A percentile compares a stretch with the other conserved stretches of the same genome.
These are phyloP conservation scores for Hansenula sp. DNA, from an alignment of 1,139 yeast genomes.

Conservation along the genomic window DNA sequence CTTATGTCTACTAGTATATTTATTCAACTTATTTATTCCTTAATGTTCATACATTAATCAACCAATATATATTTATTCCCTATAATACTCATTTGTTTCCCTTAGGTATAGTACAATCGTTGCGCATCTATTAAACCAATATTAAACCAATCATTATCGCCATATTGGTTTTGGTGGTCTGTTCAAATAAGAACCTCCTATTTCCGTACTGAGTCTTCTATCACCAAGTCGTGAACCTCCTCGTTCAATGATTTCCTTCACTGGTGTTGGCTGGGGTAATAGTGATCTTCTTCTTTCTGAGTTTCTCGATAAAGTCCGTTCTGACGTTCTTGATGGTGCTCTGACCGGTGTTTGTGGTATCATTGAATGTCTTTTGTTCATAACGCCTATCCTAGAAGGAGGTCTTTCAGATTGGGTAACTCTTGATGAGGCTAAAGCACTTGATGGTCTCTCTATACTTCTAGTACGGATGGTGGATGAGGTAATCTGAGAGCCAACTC, in stretches of 20 bases:
- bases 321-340: not conserved
- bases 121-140: not conserved
- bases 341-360: slow-evolving; percentile 18
- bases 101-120: not conserved
- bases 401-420: slow-evolving; percentile 6
- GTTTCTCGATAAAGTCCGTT: not conserved
- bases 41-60: not conserved
- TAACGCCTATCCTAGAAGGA: slow-evolving; percentile 9
- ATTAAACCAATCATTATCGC: slow-evolving; percentile 9
- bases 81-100: not conserved
- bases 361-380: slow-evolving; percentile 15
- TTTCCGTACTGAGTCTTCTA: not conserved
- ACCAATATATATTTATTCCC: not conserved
- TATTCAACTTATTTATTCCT: not conserved
- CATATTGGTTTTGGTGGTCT: slow-evolving; percentile 16
- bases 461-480: not conserved
- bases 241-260: slow-evolving; percentile 15
- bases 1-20: not conserved
- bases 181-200: slow-evolving; percentile 2
- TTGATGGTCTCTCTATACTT: slow-evolving; percentile 10
- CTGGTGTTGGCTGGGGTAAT: slow-evolving; percentile 22
- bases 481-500: not conserved
- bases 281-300: slow-evolving; percentile 10
- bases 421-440: slow-evolving; percentile 15
- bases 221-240: slow-evolving; percentile 5